A percentile compares a stretch with the other conserved stretches of the same genome.
Evolutionary conservation across 305 asterid species (phyloP).

Genomic region (Withania somnifera): DNA sequence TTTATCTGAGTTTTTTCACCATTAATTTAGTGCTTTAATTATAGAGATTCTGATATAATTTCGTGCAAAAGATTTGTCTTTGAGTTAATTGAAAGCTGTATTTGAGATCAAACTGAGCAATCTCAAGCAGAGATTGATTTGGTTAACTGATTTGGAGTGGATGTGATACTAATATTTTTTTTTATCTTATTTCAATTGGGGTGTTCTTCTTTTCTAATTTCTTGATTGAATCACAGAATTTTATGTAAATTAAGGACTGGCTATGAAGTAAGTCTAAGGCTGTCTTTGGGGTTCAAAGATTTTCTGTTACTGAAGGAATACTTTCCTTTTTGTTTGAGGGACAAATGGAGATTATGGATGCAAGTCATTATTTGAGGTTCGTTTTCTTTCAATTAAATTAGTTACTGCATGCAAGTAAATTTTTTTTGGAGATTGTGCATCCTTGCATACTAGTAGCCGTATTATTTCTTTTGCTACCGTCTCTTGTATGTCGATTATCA

Average conservation of each 20-base stretch:
- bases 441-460: not conserved
- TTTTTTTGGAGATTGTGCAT: not conserved
- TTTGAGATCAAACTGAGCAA: not conserved
- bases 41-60: not conserved
- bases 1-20: not conserved
- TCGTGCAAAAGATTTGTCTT: not conserved
- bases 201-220: not conserved
- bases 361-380: conserved; percentile 54
- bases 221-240: not conserved
- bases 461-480: not conserved
- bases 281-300: not conserved
- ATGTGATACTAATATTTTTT: not conserved
- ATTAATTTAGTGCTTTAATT: not conserved
- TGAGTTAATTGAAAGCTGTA: not conserved
- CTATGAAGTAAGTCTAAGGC: not conserved
- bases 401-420: not conserved
- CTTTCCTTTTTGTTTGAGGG: not conserved
- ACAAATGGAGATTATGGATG: conserved; percentile 36
- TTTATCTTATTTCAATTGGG: not conserved
- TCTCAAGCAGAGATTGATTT: not conserved
- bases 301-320: not conserved
- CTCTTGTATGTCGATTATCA: not conserved
- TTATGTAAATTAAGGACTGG: not conserved
- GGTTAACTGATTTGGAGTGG: not conserved
- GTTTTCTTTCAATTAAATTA: not conserved